phyloP scores from a whole-genome alignment of 805 yeast species.

The Suhomyces sp. region DNA sequence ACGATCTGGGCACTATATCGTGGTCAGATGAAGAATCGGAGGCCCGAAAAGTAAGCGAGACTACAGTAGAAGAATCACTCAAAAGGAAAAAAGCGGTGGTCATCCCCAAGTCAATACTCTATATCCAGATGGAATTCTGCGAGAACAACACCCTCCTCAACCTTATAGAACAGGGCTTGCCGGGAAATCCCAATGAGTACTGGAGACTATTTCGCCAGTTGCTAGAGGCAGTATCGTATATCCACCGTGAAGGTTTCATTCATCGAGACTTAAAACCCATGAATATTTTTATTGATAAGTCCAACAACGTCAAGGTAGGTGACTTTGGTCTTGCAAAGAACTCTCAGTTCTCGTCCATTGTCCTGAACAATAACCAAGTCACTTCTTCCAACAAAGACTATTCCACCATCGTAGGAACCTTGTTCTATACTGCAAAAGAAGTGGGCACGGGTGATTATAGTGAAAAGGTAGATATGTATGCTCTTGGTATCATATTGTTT shows the following conservation, averaged over 20 bases:
- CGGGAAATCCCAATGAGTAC: slow-evolving; percentile 68
- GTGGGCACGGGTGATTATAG: slow-evolving; percentile 79
- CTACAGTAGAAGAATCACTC: background rate
- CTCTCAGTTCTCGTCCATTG: slow-evolving; percentile 51
- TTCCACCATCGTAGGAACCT: slow-evolving; percentile 92
- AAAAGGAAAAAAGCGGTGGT: background rate
- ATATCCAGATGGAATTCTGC: slow-evolving; percentile 98
- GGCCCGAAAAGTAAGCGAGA: background rate
- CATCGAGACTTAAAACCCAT: slow-evolving; percentile 95
- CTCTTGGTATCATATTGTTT: slow-evolving; percentile 90
- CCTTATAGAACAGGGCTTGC: slow-evolving; percentile 71
- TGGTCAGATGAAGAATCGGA: slow-evolving; percentile 1
- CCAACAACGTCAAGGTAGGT: slow-evolving; percentile 87
- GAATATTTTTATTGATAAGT: slow-evolving; percentile 90
- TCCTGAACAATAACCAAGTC: slow-evolving; percentile 40
- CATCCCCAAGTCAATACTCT: slow-evolving; percentile 59
- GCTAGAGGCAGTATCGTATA: slow-evolving; percentile 84
- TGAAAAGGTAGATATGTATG: slow-evolving; percentile 94
- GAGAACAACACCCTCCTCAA: slow-evolving; percentile 89
- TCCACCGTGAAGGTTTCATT: slow-evolving; percentile 90
- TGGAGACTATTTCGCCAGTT: slow-evolving; percentile 89
- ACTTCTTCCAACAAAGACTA: slow-evolving; percentile 55
- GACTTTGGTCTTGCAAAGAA: slow-evolving; percentile 96
- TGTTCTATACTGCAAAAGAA: slow-evolving; percentile 88
- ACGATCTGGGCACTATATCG: slow-evolving; percentile 9